Conservation (phyloP, 257 asterid species). For the Fraxinus excelsior region DNA sequence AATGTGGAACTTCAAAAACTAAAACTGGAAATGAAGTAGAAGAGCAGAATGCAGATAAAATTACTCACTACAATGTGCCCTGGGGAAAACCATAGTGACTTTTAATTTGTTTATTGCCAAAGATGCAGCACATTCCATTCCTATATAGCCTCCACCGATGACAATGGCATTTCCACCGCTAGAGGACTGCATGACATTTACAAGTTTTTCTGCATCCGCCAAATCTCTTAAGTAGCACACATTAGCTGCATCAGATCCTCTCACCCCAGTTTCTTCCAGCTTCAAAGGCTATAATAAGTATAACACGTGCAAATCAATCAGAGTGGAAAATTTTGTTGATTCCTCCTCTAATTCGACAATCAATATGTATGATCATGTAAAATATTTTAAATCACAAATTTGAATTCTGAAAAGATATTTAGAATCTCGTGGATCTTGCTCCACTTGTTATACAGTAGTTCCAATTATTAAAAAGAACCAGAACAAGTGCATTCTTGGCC, state of each 20-base stretch:
- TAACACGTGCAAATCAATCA: conserved; percentile 29
- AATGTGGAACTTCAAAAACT: neutral
- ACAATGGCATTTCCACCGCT: conserved; percentile 80
- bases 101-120: conserved; percentile 73
- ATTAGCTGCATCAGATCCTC: conserved; percentile 70
- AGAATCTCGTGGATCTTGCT: neutral
- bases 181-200: conserved; percentile 57
- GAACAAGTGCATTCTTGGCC: conserved; percentile 12
- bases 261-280: conserved; percentile 91
- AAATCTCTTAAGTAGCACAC: conserved; percentile 78
- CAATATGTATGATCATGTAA: neutral
- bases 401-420: neutral
- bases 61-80: conserved; percentile 80
- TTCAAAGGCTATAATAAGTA: conserved; percentile 59
- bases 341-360: neutral
- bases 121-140: conserved; percentile 95
- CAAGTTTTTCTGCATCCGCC: conserved; percentile 82
- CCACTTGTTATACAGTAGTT: neutral
- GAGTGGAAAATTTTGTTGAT: conserved; percentile 14
- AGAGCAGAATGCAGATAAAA: conserved; percentile 7
- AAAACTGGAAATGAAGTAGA: neutral
- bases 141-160: conserved; percentile 90
- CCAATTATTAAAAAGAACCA: neutral
- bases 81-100: conserved; percentile 88
- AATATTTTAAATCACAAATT: neutral